Percentiles rank a stretch among this genome's conserved stretches.
These are phyloP conservation scores for Cystofilobasidium bisporidii DNA, from an alignment of 768 basidiomycete genomes.

Conservation along the genomic window DNA sequence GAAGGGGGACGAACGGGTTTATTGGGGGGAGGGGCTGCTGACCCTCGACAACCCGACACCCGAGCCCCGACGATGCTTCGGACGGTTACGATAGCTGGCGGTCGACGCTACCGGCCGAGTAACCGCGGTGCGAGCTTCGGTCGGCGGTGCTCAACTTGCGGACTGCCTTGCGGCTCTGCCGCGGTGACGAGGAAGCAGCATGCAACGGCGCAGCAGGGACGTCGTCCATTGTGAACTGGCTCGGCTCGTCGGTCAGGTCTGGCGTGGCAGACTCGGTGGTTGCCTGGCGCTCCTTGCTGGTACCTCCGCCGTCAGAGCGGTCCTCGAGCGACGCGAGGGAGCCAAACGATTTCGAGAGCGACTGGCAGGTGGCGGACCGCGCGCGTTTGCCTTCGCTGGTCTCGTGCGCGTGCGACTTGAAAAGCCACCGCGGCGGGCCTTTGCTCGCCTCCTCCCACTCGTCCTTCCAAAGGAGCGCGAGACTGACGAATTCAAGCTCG, in stretches of 20 bases:
- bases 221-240: background rate
- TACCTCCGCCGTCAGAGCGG: background rate
- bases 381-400: too few relatives aligned
- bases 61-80: too few relatives aligned
- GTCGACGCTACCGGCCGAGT: too few relatives aligned
- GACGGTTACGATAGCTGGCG: too few relatives aligned
- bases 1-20: too few relatives aligned
- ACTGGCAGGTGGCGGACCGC: too few relatives aligned
- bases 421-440: slow-evolving; percentile 14
- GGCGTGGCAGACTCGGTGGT: too few relatives aligned
- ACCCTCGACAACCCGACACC: too few relatives aligned
- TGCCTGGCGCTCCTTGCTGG: too few relatives aligned
- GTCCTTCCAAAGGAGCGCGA: slow-evolving; percentile 11
- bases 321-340: background rate
- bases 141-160: background rate
- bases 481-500: slow-evolving; percentile 17
- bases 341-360: background rate
- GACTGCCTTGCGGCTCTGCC: background rate
- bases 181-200: background rate
- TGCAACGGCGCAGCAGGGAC: background rate
- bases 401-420: background rate
- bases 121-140: too few relatives aligned
- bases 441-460: slow-evolving; percentile 19
- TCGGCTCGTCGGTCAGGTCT: too few relatives aligned
- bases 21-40: too few relatives aligned